A percentile compares a stretch with the other conserved stretches of the same genome.
Evolutionary conservation across 257 asterid species (phyloP).

Genomic region (Primulina huaijiensis): DNA sequence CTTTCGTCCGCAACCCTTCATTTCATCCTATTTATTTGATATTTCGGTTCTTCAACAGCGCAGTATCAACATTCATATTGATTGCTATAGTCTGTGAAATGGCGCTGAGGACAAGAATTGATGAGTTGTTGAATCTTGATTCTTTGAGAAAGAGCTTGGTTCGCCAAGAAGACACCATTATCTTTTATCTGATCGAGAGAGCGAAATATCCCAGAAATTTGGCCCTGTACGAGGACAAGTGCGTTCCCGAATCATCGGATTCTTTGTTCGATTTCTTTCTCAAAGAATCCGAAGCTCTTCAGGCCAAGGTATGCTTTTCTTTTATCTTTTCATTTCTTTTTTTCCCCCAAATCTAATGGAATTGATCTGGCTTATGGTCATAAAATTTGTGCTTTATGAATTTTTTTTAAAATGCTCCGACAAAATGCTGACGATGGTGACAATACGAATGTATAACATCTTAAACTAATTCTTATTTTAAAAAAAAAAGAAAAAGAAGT

Average conservation of each 20-base stretch:
- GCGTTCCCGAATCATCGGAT: constrained; percentile 23
- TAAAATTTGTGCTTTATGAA: neutral
- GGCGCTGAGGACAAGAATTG: constrained; percentile 16
- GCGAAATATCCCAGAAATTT: constrained; percentile 50
- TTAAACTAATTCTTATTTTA: too few species aligned
- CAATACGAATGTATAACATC: neutral
- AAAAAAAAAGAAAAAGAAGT: neutral
- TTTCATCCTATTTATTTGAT: too few species aligned
- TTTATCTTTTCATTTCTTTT: neutral
- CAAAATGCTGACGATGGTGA: neutral
- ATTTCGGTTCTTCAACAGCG: neutral
- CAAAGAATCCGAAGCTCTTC: constrained; percentile 72
- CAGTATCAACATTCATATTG: neutral
- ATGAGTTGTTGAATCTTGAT: constrained; percentile 50
- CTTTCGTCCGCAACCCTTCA: too few species aligned
- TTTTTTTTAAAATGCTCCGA: neutral
- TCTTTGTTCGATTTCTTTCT: constrained; percentile 52
- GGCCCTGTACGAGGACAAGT: constrained; percentile 36
- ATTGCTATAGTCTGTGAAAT: constrained; percentile 14
- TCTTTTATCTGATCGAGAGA: constrained; percentile 74
- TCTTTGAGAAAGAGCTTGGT: constrained; percentile 62
- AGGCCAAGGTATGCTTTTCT: constrained; percentile 57
- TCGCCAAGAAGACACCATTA: constrained; percentile 74
- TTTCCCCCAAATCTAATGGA: neutral
- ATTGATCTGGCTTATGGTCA: neutral